Conservation (phyloP, 1,284 basidiomycete genomes). For the Hemileia vastatrix region DNA sequence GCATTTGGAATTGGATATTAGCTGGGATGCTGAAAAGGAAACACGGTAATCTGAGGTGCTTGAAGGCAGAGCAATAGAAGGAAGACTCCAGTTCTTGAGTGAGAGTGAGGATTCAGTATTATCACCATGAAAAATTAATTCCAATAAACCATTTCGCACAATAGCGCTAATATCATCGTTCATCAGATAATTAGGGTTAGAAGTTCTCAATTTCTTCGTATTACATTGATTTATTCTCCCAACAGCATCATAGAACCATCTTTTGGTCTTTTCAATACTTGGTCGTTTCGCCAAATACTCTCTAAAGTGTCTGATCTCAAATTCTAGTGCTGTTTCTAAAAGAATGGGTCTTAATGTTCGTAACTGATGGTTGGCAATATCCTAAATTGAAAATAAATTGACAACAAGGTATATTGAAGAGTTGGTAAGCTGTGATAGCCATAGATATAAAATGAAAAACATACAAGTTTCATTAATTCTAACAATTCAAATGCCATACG, state of each 20-base stretch:
- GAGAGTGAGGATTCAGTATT: constrained; percentile 43
- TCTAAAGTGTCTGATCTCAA: constrained; percentile 69
- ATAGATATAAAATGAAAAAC: constrained; percentile 44
- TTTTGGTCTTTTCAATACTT: constrained; percentile 11
- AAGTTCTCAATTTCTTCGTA: no score
- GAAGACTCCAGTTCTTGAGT: neutral
- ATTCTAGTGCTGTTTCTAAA: constrained; percentile 65
- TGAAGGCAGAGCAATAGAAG: constrained; percentile 31
- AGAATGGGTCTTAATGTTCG: constrained; percentile 76
- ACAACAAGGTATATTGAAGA: constrained; percentile 19
- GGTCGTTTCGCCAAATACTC: constrained; percentile 50
- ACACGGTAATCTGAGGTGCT: constrained; percentile 41
- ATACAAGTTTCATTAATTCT: constrained; percentile 85
- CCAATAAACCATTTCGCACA: constrained; percentile 58
- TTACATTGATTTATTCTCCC: neutral
- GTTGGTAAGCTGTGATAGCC: no score
- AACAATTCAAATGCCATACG: constrained; percentile 79
- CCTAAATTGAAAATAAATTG: constrained; percentile 49
- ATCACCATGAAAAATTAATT: constrained; percentile 59
- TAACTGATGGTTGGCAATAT: constrained; percentile 89
- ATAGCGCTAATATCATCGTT: constrained; percentile 48
- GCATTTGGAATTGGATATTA: constrained; percentile 30
- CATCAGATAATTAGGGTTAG: constrained; percentile 27
- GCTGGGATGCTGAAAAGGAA: constrained; percentile 39
- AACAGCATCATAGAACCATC: constrained; percentile 18